Evolutionary conservation across 192 early-diverging fungal species (phyloP).

Genomic region (Gamsiella multidivaricata): DNA sequence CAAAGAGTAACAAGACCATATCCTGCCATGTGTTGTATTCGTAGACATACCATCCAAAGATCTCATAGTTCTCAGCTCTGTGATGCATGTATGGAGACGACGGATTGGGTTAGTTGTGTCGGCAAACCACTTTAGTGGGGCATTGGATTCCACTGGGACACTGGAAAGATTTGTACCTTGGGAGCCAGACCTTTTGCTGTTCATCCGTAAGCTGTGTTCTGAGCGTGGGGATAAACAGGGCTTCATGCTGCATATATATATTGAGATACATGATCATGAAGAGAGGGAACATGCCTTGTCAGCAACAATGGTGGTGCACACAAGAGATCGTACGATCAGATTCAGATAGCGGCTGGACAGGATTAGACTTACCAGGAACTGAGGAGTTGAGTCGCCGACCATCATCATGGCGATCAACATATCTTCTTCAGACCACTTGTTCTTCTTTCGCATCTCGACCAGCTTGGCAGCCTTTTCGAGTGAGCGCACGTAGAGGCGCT

Average conservation of each 20-base stretch:
- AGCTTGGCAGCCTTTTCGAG: conserved; percentile 55
- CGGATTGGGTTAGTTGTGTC: too few species aligned
- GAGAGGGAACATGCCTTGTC: neutral
- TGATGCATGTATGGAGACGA: neutral
- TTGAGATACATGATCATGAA: neutral
- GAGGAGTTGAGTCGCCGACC: conserved; percentile 58
- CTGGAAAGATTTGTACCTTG: conserved; percentile 1
- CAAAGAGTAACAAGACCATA: too few species aligned
- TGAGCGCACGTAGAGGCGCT: conserved; percentile 44
- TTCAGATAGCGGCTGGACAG: too few species aligned
- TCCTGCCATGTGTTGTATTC: neutral
- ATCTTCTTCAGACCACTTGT: conserved; percentile 78
- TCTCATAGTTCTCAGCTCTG: conserved; percentile 70
- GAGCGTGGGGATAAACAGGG: conserved; percentile 54
- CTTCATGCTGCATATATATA: conserved; percentile 49
- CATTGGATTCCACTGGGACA: too few species aligned
- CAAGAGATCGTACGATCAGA: too few species aligned
- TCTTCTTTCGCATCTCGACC: conserved; percentile 70
- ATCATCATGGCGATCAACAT: conserved; percentile 71
- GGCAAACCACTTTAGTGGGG: too few species aligned
- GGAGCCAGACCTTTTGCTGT: conserved; percentile 53
- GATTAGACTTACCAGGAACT: conserved; percentile 59
- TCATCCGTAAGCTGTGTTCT: conserved; percentile 53
- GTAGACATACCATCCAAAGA: conserved; percentile 63
- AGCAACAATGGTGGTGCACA: too few species aligned